A percentile compares a stretch with the other conserved stretches of the same genome.
phyloP scores from a whole-genome alignment of 1,284 basidiomycete species.

The Pseudozyma hubeiensis region DNA sequence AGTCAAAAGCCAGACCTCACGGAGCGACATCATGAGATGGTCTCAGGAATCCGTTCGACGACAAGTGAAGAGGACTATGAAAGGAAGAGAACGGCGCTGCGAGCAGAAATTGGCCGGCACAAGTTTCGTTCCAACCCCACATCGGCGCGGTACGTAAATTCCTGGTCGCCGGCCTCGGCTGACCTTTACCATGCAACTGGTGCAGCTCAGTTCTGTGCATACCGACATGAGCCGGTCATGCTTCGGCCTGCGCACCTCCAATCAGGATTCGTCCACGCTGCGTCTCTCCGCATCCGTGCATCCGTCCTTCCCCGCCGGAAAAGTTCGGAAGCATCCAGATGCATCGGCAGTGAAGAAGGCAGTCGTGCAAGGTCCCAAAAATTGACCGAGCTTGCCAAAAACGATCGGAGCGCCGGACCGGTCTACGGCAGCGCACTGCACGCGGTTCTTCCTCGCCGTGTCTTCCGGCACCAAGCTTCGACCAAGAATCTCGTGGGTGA shows the following conservation, averaged over 20 bases:
- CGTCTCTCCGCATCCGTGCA: conserved; percentile 9
- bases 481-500: neutral
- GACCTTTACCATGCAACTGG: neutral
- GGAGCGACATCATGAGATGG: too few species aligned
- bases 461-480: conserved; percentile 4
- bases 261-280: conserved; percentile 11
- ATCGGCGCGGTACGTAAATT: neutral
- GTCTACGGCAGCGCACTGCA: neutral
- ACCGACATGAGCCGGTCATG: conserved; percentile 3
- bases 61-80: too few species aligned
- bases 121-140: too few species aligned
- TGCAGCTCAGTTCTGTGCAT: neutral
- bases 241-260: conserved; percentile 5
- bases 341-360: neutral
- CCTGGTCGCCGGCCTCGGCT: conserved; percentile 3
- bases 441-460: neutral
- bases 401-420: conserved; percentile 13
- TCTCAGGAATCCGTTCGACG: too few species aligned
- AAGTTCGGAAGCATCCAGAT: conserved; percentile 8
- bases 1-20: too few species aligned
- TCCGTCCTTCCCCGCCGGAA: conserved; percentile 26
- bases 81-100: too few species aligned
- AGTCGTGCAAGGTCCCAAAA: conserved; percentile 3
- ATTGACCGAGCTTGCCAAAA: conserved; percentile 5
- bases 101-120: too few species aligned